Conservation (phyloP, 805 yeast species). For the Ogataea kodamae region DNA sequence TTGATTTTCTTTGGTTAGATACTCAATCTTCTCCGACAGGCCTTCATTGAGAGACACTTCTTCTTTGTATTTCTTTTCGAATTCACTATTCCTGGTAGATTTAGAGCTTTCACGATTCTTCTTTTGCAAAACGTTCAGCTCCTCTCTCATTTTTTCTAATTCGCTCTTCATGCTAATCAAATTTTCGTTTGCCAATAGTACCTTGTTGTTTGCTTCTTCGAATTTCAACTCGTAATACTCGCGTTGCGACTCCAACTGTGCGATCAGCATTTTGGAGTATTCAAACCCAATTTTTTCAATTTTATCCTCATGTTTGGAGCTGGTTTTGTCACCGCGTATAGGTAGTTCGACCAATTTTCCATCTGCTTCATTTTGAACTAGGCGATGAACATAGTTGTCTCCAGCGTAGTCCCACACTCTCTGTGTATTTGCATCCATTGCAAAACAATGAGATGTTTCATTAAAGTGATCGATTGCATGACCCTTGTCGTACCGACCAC, state of each 20-base stretch:
- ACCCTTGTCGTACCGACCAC: conserved; percentile 81
- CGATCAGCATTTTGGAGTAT: conserved; percentile 71
- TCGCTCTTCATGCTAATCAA: conserved; percentile 32
- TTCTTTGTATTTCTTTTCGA: conserved; percentile 37
- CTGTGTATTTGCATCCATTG: conserved; percentile 82
- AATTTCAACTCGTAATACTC: conserved; percentile 68
- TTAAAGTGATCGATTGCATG: conserved; percentile 85
- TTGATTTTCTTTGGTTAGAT: conserved; percentile 32
- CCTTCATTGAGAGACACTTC: conserved; percentile 45
- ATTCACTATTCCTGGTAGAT: conserved; percentile 15
- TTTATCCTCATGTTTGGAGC: conserved; percentile 35
- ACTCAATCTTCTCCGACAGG: conserved; percentile 39
- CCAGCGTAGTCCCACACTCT: conserved; percentile 95
- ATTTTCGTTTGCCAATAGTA: conserved; percentile 18
- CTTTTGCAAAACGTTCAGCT: conserved; percentile 10
- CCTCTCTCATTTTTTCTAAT: conserved; percentile 10
- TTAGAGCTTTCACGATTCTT: conserved; percentile 18
- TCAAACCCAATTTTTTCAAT: conserved; percentile 64
- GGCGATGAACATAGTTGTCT: conserved; percentile 83
- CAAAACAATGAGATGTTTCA: conserved; percentile 78
- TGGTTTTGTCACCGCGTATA: conserved; percentile 26
- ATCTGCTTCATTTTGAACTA: conserved; percentile 79
- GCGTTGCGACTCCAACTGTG: conserved; percentile 82
- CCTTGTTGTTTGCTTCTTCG: conserved; percentile 27
- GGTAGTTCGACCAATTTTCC: conserved; percentile 85